phyloP scores from a whole-genome alignment of 768 basidiomycete genomes.

The Holtermannia corniformis region DNA sequence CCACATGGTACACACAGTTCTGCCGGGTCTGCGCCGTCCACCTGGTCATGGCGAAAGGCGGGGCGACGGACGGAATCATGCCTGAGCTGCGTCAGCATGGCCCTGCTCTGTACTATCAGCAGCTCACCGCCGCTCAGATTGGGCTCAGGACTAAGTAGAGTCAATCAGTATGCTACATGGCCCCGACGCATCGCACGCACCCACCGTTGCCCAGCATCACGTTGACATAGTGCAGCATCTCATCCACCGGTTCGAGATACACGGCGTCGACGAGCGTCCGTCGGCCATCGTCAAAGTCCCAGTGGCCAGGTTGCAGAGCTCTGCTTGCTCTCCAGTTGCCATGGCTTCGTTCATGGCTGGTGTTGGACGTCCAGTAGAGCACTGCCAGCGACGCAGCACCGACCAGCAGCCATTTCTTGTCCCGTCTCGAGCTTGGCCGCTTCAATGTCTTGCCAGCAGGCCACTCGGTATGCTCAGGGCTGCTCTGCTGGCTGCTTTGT shows the following conservation, averaged over 20 bases:
- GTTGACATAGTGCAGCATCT: conserved; percentile 19
- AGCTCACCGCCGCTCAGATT: conserved; percentile 23
- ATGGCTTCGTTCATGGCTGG: too few relatives aligned
- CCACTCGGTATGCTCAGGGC: too few relatives aligned
- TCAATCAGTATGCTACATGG: not conserved
- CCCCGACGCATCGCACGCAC: conserved; percentile 10
- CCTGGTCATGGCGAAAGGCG: conserved; percentile 76
- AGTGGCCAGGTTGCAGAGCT: conserved; percentile 9
- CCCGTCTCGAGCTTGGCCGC: too few relatives aligned
- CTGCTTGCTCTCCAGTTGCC: not conserved
- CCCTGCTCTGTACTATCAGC: not conserved
- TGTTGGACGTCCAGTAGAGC: too few relatives aligned
- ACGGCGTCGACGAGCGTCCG: conserved; percentile 4
- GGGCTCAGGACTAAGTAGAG: conserved; percentile 15
- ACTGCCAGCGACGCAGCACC: too few relatives aligned
- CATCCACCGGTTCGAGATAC: conserved; percentile 13
- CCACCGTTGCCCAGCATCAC: conserved; percentile 27
- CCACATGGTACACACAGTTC: conserved; percentile 58
- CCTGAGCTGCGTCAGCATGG: conserved; percentile 22
- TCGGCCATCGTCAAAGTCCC: conserved; percentile 25
- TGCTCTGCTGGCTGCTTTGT: too few relatives aligned
- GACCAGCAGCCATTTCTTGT: too few relatives aligned
- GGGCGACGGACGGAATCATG: conserved; percentile 62
- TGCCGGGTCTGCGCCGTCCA: conserved; percentile 73
- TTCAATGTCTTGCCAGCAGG: too few relatives aligned